phyloP scores from a whole-genome alignment of 2,329 filamentous ascomycete species.

The Scleromitrula shiraiana region DNA sequence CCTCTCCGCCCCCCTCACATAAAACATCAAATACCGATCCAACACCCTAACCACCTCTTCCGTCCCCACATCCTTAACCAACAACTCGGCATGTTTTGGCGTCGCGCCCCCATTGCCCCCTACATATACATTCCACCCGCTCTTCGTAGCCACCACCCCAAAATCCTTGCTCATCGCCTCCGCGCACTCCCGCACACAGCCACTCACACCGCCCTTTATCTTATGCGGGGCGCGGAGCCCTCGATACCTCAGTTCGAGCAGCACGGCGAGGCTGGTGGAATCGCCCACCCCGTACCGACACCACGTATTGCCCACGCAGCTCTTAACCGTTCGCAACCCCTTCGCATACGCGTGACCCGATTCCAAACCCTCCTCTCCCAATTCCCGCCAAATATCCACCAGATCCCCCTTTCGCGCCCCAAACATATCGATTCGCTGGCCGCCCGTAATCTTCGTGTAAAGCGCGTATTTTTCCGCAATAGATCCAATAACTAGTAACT shows the following conservation, averaged over 20 bases:
- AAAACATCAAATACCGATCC: constrained; percentile 87
- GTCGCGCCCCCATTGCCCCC: constrained; percentile 85
- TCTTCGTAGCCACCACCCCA: constrained; percentile 84
- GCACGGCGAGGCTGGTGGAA: constrained; percentile 82
- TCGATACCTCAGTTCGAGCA: constrained; percentile 86
- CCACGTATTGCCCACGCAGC: constrained; percentile 86
- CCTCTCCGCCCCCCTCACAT: constrained; percentile 86
- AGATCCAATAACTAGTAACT: constrained; percentile 72
- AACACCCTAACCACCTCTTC: constrained; percentile 76
- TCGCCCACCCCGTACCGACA: constrained; percentile 84
- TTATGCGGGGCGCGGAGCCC: constrained; percentile 84
- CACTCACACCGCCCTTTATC: constrained; percentile 82
- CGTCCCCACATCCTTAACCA: constrained; percentile 79
- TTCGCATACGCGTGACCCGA: constrained; percentile 89
- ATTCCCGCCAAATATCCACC: constrained; percentile 68
- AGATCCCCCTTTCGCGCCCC: constrained; percentile 84
- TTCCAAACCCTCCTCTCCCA: constrained; percentile 81
- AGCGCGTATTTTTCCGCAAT: constrained; percentile 78
- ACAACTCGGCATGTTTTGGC: constrained; percentile 70
- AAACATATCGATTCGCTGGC: constrained; percentile 89
- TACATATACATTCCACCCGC: constrained; percentile 89
- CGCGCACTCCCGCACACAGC: constrained; percentile 87
- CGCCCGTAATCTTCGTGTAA: constrained; percentile 89
- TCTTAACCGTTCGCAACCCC: constrained; percentile 81
- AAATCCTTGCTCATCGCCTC: constrained; percentile 94